Evolutionary conservation across 192 early-diverging fungal genomes (phyloP), one percentile per base, ranked within the genome.

Genomic region (Backusella westeae): DNA sequence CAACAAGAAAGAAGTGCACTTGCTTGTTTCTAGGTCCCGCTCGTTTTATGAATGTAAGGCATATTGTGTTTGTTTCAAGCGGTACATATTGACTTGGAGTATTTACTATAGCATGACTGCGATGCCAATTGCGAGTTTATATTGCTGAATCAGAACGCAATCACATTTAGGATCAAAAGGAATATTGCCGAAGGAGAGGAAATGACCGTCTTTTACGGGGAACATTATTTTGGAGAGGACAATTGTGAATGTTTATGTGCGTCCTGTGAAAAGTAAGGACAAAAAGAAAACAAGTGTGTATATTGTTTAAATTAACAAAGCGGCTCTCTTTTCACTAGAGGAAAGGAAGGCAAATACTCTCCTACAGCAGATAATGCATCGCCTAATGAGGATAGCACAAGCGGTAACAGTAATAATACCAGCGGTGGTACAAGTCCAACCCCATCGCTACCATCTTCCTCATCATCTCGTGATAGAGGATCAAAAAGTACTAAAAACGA

Each of bases 1-100:
- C 82, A 41, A 77, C 67, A 70, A 78, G 85, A 21, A 83, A 85
- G 39, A 74, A 81, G 6, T 78, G 83, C 15, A 86, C 79, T 46
- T 90, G 86, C 67, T 75, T 91, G 21, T 90, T 90, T 66, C 77
- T 91, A 4, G 90, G 90, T 15, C 90, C 90, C 21, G 90, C 87
- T 4, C 81, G 90, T 26, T 91, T 91, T 78, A 87, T 91, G 10
- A 91, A 91, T 66, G 87, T 88, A 86, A 79, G 81, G 32, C 32
- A 32, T 32, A 32, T 32, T 32, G 32, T 32, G 32, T 32, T 32
- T 32, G 32, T 32, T 32, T 32, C 32, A 3, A 32, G 32, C 32
- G 32, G 2, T 32, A 32, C 32, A 32, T 32, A 32, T 32, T 32
- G 32, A 32, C 32, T 0, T 2, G 32, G 32, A 32, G 32, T 3